Conservation (phyloP, 2,329 filamentous ascomycete species). For the Tolypocladium pustulatum region DNA sequence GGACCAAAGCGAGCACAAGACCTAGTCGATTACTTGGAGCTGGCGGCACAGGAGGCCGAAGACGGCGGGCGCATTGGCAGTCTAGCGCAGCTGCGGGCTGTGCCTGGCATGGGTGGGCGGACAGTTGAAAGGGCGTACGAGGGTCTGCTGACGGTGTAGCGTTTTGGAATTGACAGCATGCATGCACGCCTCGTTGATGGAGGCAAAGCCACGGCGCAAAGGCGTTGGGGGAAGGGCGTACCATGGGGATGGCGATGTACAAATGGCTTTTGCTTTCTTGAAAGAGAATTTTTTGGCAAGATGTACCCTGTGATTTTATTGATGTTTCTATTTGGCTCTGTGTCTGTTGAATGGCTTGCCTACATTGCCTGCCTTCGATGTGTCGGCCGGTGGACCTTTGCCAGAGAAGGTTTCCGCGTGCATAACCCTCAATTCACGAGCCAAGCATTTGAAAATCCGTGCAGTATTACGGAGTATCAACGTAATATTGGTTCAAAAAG, state of each 20-base stretch:
- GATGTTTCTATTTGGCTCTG: not conserved
- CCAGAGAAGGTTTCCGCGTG: no score
- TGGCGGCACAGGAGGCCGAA: conserved; percentile 21
- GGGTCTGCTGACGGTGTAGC: conserved; percentile 22
- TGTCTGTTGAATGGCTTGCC: not conserved
- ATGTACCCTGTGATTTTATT: not conserved
- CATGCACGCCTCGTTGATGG: not conserved
- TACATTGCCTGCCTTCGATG: no score
- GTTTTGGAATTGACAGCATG: not conserved
- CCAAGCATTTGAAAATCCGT: no score
- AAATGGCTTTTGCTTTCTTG: not conserved
- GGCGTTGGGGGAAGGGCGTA: not conserved
- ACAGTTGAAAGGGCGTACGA: conserved; percentile 47
- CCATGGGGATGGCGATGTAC: not conserved
- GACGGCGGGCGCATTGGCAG: conserved; percentile 32
- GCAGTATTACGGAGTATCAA: no score
- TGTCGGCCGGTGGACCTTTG: no score
- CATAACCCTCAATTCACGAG: no score
- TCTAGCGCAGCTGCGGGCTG: conserved; percentile 38
- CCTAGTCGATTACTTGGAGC: conserved; percentile 44
- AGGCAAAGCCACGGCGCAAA: not conserved
- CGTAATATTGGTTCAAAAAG: no score
- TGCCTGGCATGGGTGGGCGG: conserved; percentile 47
- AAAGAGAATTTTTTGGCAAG: not conserved
- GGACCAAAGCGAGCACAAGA: conserved; percentile 61